These are phyloP conservation scores for Acanthamoeba castellanii DNA, from an alignment of 208 protist species.

Conservation along the genomic window DNA sequence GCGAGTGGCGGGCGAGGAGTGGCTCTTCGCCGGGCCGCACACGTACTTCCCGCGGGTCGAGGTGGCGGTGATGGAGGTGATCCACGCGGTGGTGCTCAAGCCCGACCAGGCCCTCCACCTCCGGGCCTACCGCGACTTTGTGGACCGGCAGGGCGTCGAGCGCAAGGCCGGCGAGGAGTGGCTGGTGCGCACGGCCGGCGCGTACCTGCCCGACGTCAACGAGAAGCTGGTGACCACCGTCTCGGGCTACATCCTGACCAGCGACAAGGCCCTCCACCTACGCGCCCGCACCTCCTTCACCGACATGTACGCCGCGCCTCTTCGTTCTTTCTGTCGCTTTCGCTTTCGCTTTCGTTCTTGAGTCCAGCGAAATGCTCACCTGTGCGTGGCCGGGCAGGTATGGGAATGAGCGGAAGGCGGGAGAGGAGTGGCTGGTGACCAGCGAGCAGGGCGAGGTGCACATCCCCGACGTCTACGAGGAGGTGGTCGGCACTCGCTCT, in stretches of 20 bases:
- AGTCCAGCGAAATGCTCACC: background rate
- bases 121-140: conserved; percentile 88
- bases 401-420: conserved; percentile 90
- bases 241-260: conserved; percentile 91
- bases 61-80: conserved; percentile 90
- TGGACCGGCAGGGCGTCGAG: conserved; percentile 84
- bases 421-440: conserved; percentile 94
- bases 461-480: conserved; percentile 92
- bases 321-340: background rate
- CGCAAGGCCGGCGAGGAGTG: conserved; percentile 93
- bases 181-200: conserved; percentile 91
- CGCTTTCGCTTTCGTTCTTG: too few relatives aligned
- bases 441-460: conserved; percentile 86
- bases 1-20: conserved; percentile 93
- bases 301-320: conserved; percentile 81
- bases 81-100: conserved; percentile 90
- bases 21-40: conserved; percentile 93
- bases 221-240: conserved; percentile 91
- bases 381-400: conserved; percentile 78
- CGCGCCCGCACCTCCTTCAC: conserved; percentile 90
- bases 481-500: conserved; percentile 82
- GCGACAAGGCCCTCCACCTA: conserved; percentile 91
- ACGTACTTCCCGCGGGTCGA: conserved; percentile 94
- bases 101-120: conserved; percentile 94
- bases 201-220: conserved; percentile 93